phyloP scores from a whole-genome alignment of 2,329 filamentous ascomycete species.

The Diaporthe ampelina region DNA sequence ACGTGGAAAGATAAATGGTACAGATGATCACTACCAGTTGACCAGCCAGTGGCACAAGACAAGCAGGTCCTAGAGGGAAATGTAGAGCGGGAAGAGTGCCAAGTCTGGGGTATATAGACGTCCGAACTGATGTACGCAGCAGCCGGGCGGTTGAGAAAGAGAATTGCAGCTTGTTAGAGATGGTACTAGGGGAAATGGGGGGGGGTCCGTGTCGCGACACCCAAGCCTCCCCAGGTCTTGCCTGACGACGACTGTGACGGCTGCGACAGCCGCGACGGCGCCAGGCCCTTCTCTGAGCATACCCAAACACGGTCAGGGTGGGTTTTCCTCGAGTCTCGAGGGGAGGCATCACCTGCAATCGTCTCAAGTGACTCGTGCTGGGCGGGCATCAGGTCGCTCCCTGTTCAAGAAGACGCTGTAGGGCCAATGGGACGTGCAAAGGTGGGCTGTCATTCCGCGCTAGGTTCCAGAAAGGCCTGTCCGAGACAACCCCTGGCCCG shows the following conservation, averaged over 20 bases:
- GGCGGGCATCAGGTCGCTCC: not conserved
- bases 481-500: slow-evolving; percentile 22
- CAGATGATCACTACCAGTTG: not conserved
- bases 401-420: not conserved
- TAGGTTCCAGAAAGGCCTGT: slow-evolving; percentile 27
- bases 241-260: not conserved
- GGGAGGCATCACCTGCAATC: slow-evolving; percentile 2
- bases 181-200: not conserved
- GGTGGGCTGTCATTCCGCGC: slow-evolving; percentile 24
- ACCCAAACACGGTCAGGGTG: slow-evolving; percentile 1
- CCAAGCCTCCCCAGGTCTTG: not conserved
- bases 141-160: not conserved
- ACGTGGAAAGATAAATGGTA: not conserved
- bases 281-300: slow-evolving; percentile 11
- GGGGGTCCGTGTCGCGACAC: slow-evolving; percentile 20
- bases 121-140: not conserved
- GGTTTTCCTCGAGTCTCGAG: not conserved
- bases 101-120: slow-evolving; percentile 26
- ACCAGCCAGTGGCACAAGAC: not conserved
- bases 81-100: not conserved
- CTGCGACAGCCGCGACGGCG: not conserved
- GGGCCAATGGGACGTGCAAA: slow-evolving; percentile 19
- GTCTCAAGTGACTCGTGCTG: slow-evolving; percentile 25
- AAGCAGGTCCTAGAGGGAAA: not conserved
- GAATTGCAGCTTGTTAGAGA: slow-evolving; percentile 1